Conservation (phyloP, 352 stramenopile species). For the Phytophthora pisi region DNA sequence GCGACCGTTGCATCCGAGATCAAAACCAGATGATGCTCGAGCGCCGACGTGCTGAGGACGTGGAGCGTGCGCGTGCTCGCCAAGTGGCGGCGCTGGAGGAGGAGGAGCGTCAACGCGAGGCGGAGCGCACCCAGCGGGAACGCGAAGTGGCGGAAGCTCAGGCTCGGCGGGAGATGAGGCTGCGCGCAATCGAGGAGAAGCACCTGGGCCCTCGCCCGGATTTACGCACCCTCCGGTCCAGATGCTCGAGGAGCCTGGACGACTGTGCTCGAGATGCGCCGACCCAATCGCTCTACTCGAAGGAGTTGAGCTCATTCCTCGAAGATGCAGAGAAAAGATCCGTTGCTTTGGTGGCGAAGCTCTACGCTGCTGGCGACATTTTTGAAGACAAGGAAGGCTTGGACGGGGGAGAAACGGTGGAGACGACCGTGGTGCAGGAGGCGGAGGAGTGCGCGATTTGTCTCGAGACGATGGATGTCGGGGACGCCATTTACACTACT, state of each 20-base stretch:
- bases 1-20: constrained; percentile 77
- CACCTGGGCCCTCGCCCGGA: constrained; percentile 65
- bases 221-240: constrained; percentile 41
- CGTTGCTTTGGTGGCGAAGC: constrained; percentile 46
- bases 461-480: constrained; percentile 80
- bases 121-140: constrained; percentile 55
- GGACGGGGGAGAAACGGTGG: constrained; percentile 21
- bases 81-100: constrained; percentile 76
- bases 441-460: constrained; percentile 88
- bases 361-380: constrained; percentile 27
- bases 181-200: constrained; percentile 59
- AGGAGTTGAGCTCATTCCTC: constrained; percentile 60
- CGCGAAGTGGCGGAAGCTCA: constrained; percentile 53
- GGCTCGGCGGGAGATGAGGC: constrained; percentile 47
- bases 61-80: constrained; percentile 72
- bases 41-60: constrained; percentile 65
- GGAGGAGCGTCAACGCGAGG: constrained; percentile 61
- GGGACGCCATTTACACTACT: constrained; percentile 84
- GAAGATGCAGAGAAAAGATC: constrained; percentile 66
- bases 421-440: constrained; percentile 62
- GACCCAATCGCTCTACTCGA: constrained; percentile 42
- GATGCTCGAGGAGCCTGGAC: constrained; percentile 55
- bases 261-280: constrained; percentile 40
- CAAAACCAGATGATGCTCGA: constrained; percentile 81
- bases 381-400: constrained; percentile 34